Evolutionary conservation across 2,329 filamentous ascomycete species (phyloP).

Genomic region (Aspergillus sp.): DNA sequence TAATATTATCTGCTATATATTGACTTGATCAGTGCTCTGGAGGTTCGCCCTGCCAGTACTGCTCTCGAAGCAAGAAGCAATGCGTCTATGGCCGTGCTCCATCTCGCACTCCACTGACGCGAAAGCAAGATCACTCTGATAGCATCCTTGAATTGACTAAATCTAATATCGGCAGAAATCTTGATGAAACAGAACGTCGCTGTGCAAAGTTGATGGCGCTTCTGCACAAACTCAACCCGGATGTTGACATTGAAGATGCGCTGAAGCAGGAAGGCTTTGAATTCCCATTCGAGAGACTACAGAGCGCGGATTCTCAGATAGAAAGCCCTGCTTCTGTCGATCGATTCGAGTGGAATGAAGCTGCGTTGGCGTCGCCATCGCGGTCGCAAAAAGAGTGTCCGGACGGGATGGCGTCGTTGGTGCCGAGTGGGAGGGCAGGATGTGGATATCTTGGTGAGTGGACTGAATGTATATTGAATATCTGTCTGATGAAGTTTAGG

Average conservation of each 20-base stretch:
- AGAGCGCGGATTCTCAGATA: neutral
- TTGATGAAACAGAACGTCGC: conserved; percentile 10
- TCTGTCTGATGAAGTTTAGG: conserved; percentile 4
- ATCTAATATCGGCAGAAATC: conserved; percentile 6
- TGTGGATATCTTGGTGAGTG: conserved; percentile 12
- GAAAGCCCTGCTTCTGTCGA: conserved; percentile 2
- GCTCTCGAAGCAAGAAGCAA: conserved; percentile 4
- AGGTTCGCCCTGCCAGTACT: conserved; percentile 9
- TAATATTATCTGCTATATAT: no score
- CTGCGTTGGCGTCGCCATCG: conserved; percentile 2
- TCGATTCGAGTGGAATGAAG: conserved; percentile 11
- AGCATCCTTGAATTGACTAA: neutral
- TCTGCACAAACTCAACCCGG: conserved; percentile 5
- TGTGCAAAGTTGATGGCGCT: conserved; percentile 5
- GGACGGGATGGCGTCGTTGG: conserved; percentile 12
- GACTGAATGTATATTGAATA: no score
- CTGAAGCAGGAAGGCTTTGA: conserved; percentile 1
- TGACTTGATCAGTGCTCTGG: conserved; percentile 9
- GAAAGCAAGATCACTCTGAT: conserved; percentile 4
- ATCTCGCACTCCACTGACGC: conserved; percentile 10
- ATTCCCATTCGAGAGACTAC: neutral
- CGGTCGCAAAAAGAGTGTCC: neutral
- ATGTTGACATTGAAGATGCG: conserved; percentile 10
- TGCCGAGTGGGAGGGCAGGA: conserved; percentile 1
- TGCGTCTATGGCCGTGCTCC: conserved; percentile 8